phyloP scores from a whole-genome alignment of 192 early-diverging fungal species.

The Dispira parvispora region DNA sequence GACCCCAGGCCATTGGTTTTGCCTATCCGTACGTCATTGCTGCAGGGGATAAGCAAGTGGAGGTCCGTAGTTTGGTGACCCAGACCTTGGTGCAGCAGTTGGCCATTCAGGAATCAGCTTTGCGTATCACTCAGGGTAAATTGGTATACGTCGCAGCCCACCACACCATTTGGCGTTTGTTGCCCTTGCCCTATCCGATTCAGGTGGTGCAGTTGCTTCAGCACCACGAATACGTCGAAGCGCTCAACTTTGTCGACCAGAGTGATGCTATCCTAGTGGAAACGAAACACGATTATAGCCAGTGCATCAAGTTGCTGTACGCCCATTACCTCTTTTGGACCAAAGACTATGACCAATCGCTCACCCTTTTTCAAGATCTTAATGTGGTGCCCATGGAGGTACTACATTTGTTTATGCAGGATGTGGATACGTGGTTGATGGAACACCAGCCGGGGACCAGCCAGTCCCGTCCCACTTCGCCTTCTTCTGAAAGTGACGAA shows the following conservation, averaged over 20 bases:
- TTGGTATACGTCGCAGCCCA: slow-evolving; percentile 50
- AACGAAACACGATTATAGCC: slow-evolving; percentile 44
- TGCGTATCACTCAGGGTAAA: slow-evolving; percentile 52
- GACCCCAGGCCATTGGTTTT: slow-evolving; percentile 41
- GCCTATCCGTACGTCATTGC: slow-evolving; percentile 58
- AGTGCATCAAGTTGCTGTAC: slow-evolving; percentile 41
- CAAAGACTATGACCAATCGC: slow-evolving; percentile 45
- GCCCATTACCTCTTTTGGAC: slow-evolving; percentile 53
- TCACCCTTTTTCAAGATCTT: slow-evolving; percentile 47
- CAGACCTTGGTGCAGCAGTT: slow-evolving; percentile 70
- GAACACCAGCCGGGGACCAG: no score
- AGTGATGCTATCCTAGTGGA: slow-evolving; percentile 54
- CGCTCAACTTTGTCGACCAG: slow-evolving; percentile 54
- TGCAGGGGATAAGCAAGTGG: slow-evolving; percentile 47
- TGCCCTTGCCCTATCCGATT: slow-evolving; percentile 26
- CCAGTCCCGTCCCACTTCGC: background rate
- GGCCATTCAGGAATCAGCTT: slow-evolving; percentile 39
- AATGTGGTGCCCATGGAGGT: slow-evolving; percentile 42
- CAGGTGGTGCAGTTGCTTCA: slow-evolving; percentile 58
- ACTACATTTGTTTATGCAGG: background rate
- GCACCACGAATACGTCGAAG: slow-evolving; percentile 54
- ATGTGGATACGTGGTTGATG: background rate
- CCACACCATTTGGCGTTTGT: slow-evolving; percentile 55
- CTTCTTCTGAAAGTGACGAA: background rate
- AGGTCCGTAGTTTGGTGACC: slow-evolving; percentile 74